Percentiles rank a stretch among this genome's conserved stretches.
Conservation (phyloP, 805 yeast species). For the Ogataea siamensis region DNA sequence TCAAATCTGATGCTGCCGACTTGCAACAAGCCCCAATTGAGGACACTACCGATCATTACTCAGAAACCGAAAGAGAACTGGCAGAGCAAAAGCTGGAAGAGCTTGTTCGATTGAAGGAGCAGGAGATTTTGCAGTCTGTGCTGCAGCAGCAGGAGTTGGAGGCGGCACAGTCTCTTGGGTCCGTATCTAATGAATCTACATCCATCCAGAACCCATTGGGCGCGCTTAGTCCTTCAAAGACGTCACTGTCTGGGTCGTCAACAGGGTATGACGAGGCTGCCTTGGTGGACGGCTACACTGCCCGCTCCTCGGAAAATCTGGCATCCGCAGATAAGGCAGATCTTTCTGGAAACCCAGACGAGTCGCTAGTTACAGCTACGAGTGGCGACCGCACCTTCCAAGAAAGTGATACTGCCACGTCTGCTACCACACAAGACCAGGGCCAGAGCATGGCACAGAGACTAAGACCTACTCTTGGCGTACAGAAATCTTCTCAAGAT, state of each 20-base stretch:
- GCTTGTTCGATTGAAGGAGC: slow-evolving; percentile 26
- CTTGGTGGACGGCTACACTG: slow-evolving; percentile 15
- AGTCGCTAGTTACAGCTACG: slow-evolving; percentile 13
- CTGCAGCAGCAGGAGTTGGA: slow-evolving; percentile 23
- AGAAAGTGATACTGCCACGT: slow-evolving; percentile 9
- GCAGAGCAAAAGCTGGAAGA: slow-evolving; percentile 31
- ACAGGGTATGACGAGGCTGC: slow-evolving; percentile 15
- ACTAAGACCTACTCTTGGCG: slow-evolving; percentile 39
- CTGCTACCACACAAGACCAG: slow-evolving; percentile 10
- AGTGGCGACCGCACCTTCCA: slow-evolving; percentile 10
- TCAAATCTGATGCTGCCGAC: slow-evolving; percentile 10
- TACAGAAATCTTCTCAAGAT: slow-evolving; percentile 11
- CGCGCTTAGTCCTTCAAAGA: background rate
- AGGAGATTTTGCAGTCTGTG: slow-evolving; percentile 28
- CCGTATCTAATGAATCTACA: slow-evolving; percentile 21
- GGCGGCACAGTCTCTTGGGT: slow-evolving; percentile 5
- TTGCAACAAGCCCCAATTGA: slow-evolving; percentile 12
- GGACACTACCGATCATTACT: slow-evolving; percentile 18
- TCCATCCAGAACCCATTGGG: slow-evolving; percentile 6
- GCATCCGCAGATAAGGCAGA: no score
- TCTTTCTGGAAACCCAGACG: slow-evolving; percentile 5
- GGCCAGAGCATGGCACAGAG: slow-evolving; percentile 45
- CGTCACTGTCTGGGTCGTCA: slow-evolving; percentile 5
- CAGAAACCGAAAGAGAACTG: slow-evolving; percentile 26
- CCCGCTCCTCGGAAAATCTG: slow-evolving; percentile 6